phyloP scores from a whole-genome alignment of 2,329 filamentous ascomycete genomes.

The Diaporthe citri region DNA sequence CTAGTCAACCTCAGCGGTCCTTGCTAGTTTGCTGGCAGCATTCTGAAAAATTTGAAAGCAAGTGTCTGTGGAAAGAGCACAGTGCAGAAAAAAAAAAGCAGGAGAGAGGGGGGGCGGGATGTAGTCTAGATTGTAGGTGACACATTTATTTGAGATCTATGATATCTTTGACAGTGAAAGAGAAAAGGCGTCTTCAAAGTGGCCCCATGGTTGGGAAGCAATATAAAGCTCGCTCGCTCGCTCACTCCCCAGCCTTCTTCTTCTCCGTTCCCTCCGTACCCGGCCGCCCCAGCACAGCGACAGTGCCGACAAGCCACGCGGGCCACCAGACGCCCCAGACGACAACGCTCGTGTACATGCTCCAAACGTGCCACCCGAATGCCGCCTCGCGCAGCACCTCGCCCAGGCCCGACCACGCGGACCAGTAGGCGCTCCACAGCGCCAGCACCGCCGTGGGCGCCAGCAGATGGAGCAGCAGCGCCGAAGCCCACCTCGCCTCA shows the following conservation, averaged over 20 bases:
- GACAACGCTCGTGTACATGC: slow-evolving; percentile 88
- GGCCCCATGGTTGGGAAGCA: not conserved
- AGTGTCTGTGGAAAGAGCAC: not conserved
- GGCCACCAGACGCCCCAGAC: slow-evolving; percentile 98
- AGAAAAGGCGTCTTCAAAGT: too few relatives aligned
- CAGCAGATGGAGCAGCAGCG: slow-evolving; percentile 68
- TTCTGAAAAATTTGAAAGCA: not conserved
- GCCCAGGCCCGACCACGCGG: slow-evolving; percentile 54
- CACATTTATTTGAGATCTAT: not conserved
- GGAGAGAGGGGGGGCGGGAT: too few relatives aligned
- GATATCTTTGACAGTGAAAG: not conserved
- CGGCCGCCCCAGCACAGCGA: slow-evolving; percentile 63
- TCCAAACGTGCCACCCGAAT: slow-evolving; percentile 90
- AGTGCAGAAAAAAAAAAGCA: not conserved
- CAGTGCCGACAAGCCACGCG: slow-evolving; percentile 80
- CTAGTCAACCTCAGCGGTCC: too few relatives aligned
- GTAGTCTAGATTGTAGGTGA: not conserved
- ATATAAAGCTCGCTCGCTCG: not conserved
- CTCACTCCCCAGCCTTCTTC: not conserved
- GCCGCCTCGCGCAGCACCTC: slow-evolving; percentile 78
- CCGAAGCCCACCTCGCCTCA: slow-evolving; percentile 56
- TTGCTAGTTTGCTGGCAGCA: not conserved
- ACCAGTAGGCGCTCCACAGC: slow-evolving; percentile 57
- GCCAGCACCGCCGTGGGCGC: slow-evolving; percentile 71
- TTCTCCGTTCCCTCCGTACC: slow-evolving; percentile 36